These are phyloP conservation scores for Mycena leptocephala DNA, from an alignment of 768 basidiomycete genomes.

Conservation along the genomic window DNA sequence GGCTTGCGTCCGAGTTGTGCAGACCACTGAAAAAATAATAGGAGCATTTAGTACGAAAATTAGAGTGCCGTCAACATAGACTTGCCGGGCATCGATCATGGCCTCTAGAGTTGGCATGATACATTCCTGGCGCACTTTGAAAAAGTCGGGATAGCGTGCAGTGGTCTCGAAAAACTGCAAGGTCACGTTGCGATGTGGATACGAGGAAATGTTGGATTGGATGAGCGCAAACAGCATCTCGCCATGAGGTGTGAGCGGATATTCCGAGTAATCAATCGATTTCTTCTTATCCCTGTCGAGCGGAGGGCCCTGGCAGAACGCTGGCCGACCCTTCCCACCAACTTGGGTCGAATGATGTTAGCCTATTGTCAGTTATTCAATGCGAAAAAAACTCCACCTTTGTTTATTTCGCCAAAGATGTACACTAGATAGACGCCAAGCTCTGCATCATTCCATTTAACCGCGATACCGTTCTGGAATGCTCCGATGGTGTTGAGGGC, in stretches of 20 bases:
- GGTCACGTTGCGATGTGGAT: conserved; percentile 87
- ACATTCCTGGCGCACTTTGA: conserved; percentile 92
- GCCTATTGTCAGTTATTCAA: neutral
- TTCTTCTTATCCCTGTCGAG: conserved; percentile 80
- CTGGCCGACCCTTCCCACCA: conserved; percentile 86
- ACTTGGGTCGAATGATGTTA: conserved; percentile 54
- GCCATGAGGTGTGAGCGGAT: conserved; percentile 91
- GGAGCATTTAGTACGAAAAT: conserved; percentile 18
- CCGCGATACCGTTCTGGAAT: conserved; percentile 71
- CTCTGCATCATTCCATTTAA: conserved; percentile 96
- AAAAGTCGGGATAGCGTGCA: conserved; percentile 96
- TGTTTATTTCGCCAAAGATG: conserved; percentile 94
- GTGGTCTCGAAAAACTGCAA: conserved; percentile 95
- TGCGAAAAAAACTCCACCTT: conserved; percentile 68
- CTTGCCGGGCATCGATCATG: conserved; percentile 88
- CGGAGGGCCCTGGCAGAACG: conserved; percentile 86
- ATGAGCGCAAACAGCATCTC: conserved; percentile 91
- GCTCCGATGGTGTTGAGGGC: conserved; percentile 83
- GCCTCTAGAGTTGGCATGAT: conserved; percentile 91
- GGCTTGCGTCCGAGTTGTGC: conserved; percentile 80
- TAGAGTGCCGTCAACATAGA: conserved; percentile 12
- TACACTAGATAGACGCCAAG: conserved; percentile 94
- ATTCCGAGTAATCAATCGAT: conserved; percentile 81
- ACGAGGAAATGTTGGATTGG: conserved; percentile 85
- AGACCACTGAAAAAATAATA: conserved; percentile 74